phyloP scores from a whole-genome alignment of 345 rosid species.

The Euphorbia peplus region DNA sequence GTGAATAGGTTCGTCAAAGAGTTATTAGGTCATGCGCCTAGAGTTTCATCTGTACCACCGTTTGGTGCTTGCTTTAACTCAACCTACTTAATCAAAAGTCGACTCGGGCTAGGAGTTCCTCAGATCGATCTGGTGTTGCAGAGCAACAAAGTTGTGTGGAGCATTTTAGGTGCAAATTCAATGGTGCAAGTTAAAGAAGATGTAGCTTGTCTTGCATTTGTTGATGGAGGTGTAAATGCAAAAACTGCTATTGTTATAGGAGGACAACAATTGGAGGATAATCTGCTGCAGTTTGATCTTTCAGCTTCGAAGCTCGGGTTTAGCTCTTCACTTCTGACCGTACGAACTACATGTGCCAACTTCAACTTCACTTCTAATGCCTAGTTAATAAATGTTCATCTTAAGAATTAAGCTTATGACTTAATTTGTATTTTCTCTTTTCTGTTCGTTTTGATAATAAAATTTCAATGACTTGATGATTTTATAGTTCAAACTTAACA shows the following conservation, averaged over 20 bases:
- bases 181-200: neutral
- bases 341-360: slow-evolving; percentile 12
- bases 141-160: neutral
- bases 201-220: slow-evolving; percentile 2
- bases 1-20: neutral
- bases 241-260: slow-evolving; percentile 23
- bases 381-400: too few relatives aligned
- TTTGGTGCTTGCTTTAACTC: slow-evolving; percentile 10
- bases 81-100: neutral
- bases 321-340: slow-evolving; percentile 12
- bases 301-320: slow-evolving; percentile 27
- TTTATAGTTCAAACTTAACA: too few relatives aligned
- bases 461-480: too few relatives aligned
- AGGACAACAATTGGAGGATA: slow-evolving; percentile 27
- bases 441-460: too few relatives aligned
- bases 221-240: slow-evolving; percentile 17
- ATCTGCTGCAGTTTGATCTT: slow-evolving; percentile 31
- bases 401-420: too few relatives aligned
- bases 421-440: too few relatives aligned
- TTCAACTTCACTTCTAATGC: neutral
- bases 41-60: slow-evolving; percentile 7
- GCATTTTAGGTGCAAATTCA: slow-evolving; percentile 10
- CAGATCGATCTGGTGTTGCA: slow-evolving; percentile 10
- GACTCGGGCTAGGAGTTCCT: slow-evolving; percentile 10
- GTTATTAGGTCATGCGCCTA: neutral